These are phyloP conservation scores for Marsdenia floribunda DNA, from an alignment of 257 asterid species.

Conservation along the genomic window DNA sequence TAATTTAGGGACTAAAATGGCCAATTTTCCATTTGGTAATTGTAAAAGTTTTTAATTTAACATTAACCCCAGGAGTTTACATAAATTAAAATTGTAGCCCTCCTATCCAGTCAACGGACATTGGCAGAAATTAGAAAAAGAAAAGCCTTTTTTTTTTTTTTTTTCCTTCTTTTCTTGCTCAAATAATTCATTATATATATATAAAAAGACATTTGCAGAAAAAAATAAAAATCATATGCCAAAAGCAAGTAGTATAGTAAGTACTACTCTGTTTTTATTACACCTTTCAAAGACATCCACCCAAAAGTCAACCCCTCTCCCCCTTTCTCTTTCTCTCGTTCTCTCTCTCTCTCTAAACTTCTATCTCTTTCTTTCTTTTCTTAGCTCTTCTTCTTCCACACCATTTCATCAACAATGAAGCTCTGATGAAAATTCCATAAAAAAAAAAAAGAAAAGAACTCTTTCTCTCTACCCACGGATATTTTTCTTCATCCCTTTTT, in stretches of 20 bases:
- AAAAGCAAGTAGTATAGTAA: neutral
- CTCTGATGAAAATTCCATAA: neutral
- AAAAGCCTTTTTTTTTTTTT: neutral
- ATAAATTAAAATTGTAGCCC: neutral
- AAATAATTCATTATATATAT: neutral
- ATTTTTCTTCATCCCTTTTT: neutral
- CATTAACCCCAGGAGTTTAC: neutral
- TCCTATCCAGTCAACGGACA: constrained; percentile 19
- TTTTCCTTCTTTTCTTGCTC: too few species aligned
- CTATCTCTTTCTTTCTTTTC: neutral
- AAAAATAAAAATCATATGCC: constrained; percentile 5
- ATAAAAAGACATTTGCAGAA: neutral
- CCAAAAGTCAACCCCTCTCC: constrained; percentile 57
- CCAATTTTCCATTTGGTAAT: too few species aligned
- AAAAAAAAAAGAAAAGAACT: neutral
- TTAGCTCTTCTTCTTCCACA: neutral
- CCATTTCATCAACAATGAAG: constrained; percentile 15
- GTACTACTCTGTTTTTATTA: constrained; percentile 34
- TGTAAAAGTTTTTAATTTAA: neutral
- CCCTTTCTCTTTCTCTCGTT: constrained; percentile 26
- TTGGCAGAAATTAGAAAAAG: constrained; percentile 1
- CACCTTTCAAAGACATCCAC: constrained; percentile 45
- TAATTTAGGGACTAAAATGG: too few species aligned
- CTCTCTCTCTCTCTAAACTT: constrained; percentile 15
- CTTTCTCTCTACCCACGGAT: neutral